Percentiles rank a stretch among this genome's conserved stretches.
phyloP scores from a whole-genome alignment of 352 stramenopile genomes.

The Pythium sukuiense region DNA sequence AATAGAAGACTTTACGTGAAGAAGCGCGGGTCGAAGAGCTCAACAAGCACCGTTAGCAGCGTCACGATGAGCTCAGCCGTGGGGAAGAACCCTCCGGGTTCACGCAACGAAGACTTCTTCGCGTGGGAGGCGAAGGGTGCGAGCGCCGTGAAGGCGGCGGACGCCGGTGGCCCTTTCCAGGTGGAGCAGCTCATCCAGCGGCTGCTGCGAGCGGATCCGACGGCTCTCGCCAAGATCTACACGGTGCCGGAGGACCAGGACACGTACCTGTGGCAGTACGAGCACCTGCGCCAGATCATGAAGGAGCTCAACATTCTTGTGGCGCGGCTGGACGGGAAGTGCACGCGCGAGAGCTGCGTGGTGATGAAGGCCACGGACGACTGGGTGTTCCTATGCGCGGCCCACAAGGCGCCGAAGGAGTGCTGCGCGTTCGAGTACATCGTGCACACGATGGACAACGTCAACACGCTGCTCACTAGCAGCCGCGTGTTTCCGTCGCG shows the following conservation, averaged over 20 bases:
- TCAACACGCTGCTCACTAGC: slow-evolving; percentile 82
- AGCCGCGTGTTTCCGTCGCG: slow-evolving; percentile 79
- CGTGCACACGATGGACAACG: slow-evolving; percentile 85
- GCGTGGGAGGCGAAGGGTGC: slow-evolving; percentile 46
- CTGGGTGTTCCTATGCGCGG: slow-evolving; percentile 85
- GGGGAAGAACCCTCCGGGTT: slow-evolving; percentile 75
- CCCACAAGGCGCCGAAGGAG: slow-evolving; percentile 78
- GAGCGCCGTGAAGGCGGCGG: slow-evolving; percentile 15
- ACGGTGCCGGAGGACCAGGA: slow-evolving; percentile 74
- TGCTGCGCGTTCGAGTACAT: slow-evolving; percentile 89
- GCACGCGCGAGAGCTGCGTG: slow-evolving; percentile 66
- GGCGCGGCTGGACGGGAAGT: slow-evolving; percentile 56
- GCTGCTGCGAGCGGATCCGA: slow-evolving; percentile 61
- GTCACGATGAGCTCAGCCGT: slow-evolving; percentile 21
- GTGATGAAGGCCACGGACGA: slow-evolving; percentile 88
- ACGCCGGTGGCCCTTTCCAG: slow-evolving; percentile 61
- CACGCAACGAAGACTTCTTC: slow-evolving; percentile 81
- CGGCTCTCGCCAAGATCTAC: slow-evolving; percentile 62
- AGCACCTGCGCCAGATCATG: slow-evolving; percentile 83
- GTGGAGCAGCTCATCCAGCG: slow-evolving; percentile 80
- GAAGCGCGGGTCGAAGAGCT: neutral
- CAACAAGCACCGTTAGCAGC: neutral
- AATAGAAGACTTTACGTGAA: neutral
- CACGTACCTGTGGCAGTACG: slow-evolving; percentile 86
- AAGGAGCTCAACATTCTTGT: slow-evolving; percentile 84